These are phyloP conservation scores for Suillus subluteus DNA, from an alignment of 768 basidiomycete genomes.

Conservation along the genomic window DNA sequence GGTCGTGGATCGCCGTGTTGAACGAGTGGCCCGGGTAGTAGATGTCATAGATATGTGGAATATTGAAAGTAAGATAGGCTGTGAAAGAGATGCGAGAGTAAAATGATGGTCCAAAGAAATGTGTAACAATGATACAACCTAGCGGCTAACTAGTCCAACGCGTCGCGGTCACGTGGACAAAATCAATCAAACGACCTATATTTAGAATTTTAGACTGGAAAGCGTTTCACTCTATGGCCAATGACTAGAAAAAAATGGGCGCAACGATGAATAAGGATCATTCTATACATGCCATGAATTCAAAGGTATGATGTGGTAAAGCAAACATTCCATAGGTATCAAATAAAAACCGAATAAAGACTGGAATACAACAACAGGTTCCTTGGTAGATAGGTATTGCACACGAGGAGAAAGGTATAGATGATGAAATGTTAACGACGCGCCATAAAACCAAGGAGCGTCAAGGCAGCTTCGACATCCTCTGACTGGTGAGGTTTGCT, in stretches of 20 bases:
- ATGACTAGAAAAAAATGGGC: neutral
- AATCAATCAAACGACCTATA: neutral
- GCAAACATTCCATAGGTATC: constrained; percentile 16
- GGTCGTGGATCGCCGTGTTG: constrained; percentile 20
- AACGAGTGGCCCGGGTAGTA: constrained; percentile 31
- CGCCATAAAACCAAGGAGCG: constrained; percentile 38
- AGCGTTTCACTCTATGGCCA: neutral
- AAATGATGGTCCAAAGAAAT: constrained; percentile 7
- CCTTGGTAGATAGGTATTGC: constrained; percentile 5
- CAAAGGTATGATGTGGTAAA: constrained; percentile 9
- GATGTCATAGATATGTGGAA: constrained; percentile 26
- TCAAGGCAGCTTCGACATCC: constrained; percentile 41
- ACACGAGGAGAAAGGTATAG: neutral
- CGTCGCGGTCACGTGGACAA: constrained; percentile 25
- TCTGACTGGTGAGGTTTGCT: constrained; percentile 25
- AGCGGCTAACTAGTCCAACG: constrained; percentile 28
- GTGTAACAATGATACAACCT: neutral
- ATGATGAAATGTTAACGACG: constrained; percentile 14
- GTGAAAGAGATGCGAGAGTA: constrained; percentile 13
- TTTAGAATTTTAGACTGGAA: neutral
- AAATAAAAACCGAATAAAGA: constrained; percentile 36
- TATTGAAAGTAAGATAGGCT: constrained; percentile 24
- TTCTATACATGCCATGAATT: constrained; percentile 8
- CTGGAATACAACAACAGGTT: constrained; percentile 21
- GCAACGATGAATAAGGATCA: neutral